Percentiles rank a stretch among this genome's conserved stretches.
These are phyloP conservation scores for Massospora cicadina DNA, from an alignment of 371 early-diverging fungal species.

Conservation along the genomic window DNA sequence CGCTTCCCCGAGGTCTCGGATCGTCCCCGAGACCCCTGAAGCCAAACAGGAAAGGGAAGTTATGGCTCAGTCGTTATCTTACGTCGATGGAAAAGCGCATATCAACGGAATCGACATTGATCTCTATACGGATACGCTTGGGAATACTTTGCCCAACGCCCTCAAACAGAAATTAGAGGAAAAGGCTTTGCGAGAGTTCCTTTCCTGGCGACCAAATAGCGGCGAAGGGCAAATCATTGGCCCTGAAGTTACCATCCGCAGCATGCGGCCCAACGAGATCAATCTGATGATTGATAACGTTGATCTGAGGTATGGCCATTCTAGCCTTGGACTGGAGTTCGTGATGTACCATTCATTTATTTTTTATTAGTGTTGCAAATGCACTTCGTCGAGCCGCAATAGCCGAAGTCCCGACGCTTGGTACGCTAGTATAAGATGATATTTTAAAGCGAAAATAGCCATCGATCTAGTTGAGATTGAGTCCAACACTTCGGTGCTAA, in stretches of 20 bases:
- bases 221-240: not conserved
- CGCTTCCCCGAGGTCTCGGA: not conserved
- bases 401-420: conserved; percentile 95
- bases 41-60: not conserved
- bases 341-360: not conserved
- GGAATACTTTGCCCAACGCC: not conserved
- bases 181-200: not conserved
- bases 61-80: not conserved
- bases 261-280: not conserved
- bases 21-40: not conserved
- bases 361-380: conserved; percentile 67
- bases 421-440: conserved; percentile 17
- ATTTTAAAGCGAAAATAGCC: conserved; percentile 27
- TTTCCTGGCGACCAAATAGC: not conserved
- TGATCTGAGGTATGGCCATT: not conserved
- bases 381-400: conserved; percentile 91
- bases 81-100: not conserved
- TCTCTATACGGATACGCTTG: not conserved
- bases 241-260: not conserved
- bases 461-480: conserved; percentile 96
- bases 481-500: conserved; percentile 87
- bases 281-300: not conserved
- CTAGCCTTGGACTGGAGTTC: not conserved
- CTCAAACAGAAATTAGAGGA: not conserved
- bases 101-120: not conserved